Base-by-base conservation (phyloP, 2,329 filamentous ascomycete genomes). In the Sarocladium strictum region DNA sequence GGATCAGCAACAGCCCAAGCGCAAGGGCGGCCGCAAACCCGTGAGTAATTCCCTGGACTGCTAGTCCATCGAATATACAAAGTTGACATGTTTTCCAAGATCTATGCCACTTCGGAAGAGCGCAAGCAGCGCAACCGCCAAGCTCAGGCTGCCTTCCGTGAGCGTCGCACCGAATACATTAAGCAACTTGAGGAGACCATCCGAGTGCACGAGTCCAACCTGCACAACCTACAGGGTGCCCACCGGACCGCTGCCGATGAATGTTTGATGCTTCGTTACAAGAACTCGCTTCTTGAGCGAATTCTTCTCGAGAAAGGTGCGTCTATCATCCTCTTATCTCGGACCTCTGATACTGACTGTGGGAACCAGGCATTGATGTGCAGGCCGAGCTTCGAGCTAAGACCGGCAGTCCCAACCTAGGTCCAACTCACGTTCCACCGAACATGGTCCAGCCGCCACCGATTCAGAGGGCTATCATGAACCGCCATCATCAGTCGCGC, bases 161-260 rank as follows among this genome's bases (percentile, higher is more conserved):
- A 99, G 74, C 87, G 94, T 61, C 86, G 94, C 56, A 97, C 93
- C 54, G 94, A 99, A 76, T 99, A 99, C 72, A 99, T 99, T 76
- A 97, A 97, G 76, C 94, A 99, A 72, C 82, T 99, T 24, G 94
- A 99, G 74, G 90, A 93, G 63, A 96, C 92, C 55, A 97, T 99
- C 72, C 93, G 94, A 66, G 89, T 94, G 63, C 93, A 97, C 78
- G 94, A 99, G 73, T 90, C 95, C 64, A 93, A 90, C 64, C 79
- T 97, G 55, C 89, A 95, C 64, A 96, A 85, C 65, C 79, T 99
- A 57, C 94, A 97, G 73, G 89, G 93, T 65, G 95, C 91, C 61
- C 94, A 97, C 68, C 89, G 94, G 63, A 92, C 85, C 65, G 94
- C 94, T 56, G 91, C 93, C 56, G 94, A 97, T 70, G 94, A 97